These are phyloP conservation scores for baker's yeast (Saccharomyces cerevisiae) DNA, from an alignment of 805 yeast genomes.

Conservation along the genomic window DNA sequence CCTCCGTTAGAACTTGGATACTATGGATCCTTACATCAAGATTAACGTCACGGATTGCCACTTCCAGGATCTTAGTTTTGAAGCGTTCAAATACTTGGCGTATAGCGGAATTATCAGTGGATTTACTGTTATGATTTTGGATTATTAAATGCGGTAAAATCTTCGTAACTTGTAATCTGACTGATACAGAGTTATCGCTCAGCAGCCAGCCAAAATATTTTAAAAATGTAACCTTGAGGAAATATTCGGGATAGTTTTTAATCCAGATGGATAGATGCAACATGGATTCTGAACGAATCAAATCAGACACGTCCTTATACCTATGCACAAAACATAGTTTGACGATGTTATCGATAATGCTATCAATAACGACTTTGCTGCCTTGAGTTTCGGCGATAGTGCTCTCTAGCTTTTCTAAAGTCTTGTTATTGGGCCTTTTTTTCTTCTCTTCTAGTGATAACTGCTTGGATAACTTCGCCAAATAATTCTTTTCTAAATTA, in stretches of 20 bases:
- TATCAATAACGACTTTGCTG: conserved; percentile 47
- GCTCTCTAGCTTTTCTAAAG: conserved; percentile 39
- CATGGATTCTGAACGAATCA: conserved; percentile 64
- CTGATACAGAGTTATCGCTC: conserved; percentile 56
- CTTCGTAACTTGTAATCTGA: conserved; percentile 57
- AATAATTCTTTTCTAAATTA: conserved; percentile 29
- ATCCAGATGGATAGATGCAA: conserved; percentile 62
- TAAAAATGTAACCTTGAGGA: conserved; percentile 59
- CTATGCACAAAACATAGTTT: conserved; percentile 64
- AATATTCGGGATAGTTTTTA: conserved; percentile 57
- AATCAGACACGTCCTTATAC: conserved; percentile 69
- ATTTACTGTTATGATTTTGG: conserved; percentile 27
- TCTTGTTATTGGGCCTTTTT: conserved; percentile 34
- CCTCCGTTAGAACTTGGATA: conserved; percentile 44
- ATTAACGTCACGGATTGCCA: conserved; percentile 51
- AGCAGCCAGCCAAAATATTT: conserved; percentile 79
- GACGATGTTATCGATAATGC: conserved; percentile 55
- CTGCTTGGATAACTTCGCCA: conserved; percentile 34
- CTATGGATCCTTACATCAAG: conserved; percentile 44
- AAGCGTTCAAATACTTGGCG: conserved; percentile 74
- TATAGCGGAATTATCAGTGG: conserved; percentile 45
- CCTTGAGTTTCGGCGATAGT: conserved; percentile 36
- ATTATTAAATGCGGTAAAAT: conserved; percentile 41
- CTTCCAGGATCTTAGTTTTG: conserved; percentile 55
- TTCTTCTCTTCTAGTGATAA: conserved; percentile 31